Evolutionary conservation across 2,329 filamentous ascomycete species (phyloP), one percentile per base, ranked within the genome.

Genomic region (Tolypocladium tropicale): DNA sequence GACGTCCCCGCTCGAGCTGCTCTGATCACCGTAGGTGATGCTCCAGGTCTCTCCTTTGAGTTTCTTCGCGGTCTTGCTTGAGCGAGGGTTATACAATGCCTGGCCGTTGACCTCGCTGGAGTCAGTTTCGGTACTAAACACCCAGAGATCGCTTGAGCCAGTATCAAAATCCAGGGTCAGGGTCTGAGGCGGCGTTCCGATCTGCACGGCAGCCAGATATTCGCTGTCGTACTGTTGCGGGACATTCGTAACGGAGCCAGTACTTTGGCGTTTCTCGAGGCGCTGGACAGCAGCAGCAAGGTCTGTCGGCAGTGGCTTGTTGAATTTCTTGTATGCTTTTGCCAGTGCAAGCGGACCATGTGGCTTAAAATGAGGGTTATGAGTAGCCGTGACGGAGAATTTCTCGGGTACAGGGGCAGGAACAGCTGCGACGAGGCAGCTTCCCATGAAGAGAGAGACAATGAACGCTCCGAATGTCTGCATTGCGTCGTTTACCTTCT

Each of bases 1-100:
- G 7, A 78, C 75, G 30, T 71, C 64, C 14, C 76, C 76, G 43
- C 64, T 68, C 6, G 74, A 75, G 18, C 63, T 67, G 62, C 72
- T 76, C 5, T 69, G 66, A 55, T 78, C 76, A 21, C 74, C 76
- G 55, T 78, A 78, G 1, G 60, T 60, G 56, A 78, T 76, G 39
- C 62, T 59, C 76, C 76, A 78, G 3, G 65, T 63, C n/a, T 64
- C 63, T 2, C 73, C 74, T 1, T 60, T 55, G 32, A 76, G 58
- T 55, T 67, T 63, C 59, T 69, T 59, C 14, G 76, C 65, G 2
- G 73, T 72, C 14, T 67, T 70, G 57, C 72, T 76, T 52, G 67
- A 63, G 30, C 55, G 59, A 1, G 75, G 71, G 39, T 72, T 62
- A 62, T 74, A 78, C n/a, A 72, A 52, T 0, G 66, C 64, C 59